phyloP scores from a whole-genome alignment of 1,139 yeast species.

The Hansenula sp. region DNA sequence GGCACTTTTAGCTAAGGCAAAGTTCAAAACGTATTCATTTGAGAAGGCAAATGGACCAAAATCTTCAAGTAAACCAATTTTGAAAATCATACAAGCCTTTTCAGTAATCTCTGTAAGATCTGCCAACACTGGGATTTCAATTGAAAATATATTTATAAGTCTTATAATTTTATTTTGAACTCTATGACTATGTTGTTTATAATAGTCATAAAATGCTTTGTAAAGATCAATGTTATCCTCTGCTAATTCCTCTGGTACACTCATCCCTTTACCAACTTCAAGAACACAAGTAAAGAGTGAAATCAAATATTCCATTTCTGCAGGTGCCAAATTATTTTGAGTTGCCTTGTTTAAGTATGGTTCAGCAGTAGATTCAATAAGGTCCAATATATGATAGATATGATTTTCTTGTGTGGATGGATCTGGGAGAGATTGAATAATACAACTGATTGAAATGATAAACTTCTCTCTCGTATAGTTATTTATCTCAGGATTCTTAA shows the following conservation, averaged over 20 bases:
- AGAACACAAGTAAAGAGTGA: slow-evolving; percentile 59
- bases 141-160: slow-evolving; percentile 39
- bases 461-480: slow-evolving; percentile 55
- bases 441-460: slow-evolving; percentile 56
- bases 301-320: slow-evolving; percentile 32
- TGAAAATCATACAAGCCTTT: slow-evolving; percentile 52
- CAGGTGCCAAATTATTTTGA: slow-evolving; percentile 8
- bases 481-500: slow-evolving; percentile 41
- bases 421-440: slow-evolving; percentile 47
- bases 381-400: slow-evolving; percentile 23
- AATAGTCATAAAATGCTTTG: slow-evolving; percentile 21
- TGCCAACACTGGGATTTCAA: slow-evolving; percentile 32
- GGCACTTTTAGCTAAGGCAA: slow-evolving; percentile 24
- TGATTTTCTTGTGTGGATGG: slow-evolving; percentile 38
- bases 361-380: slow-evolving; percentile 21
- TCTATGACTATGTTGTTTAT: slow-evolving; percentile 24
- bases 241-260: slow-evolving; percentile 48
- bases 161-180: slow-evolving; percentile 38
- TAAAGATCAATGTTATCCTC: slow-evolving; percentile 7
- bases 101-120: slow-evolving; percentile 45
- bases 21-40: slow-evolving; percentile 38
- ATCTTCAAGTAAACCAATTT: slow-evolving; percentile 47
- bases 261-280: slow-evolving; percentile 66
- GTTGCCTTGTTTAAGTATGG: slow-evolving; percentile 15
- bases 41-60: slow-evolving; percentile 59